A percentile compares a stretch with the other conserved stretches of the same genome.
phyloP scores from a whole-genome alignment of 306 rosid genomes.

The Datisca glomerata region DNA sequence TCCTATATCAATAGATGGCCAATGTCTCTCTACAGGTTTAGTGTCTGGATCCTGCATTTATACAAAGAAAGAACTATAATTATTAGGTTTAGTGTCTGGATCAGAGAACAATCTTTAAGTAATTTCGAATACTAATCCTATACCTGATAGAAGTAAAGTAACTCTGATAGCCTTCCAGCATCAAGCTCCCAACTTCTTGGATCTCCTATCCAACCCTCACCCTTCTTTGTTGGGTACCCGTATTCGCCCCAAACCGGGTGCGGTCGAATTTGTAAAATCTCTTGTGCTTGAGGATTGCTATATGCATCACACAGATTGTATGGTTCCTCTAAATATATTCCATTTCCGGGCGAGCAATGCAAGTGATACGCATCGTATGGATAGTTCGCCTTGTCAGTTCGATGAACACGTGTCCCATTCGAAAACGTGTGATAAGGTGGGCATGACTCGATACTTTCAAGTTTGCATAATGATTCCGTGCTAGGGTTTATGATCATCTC shows the following conservation, averaged over 20 bases:
- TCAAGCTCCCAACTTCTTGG: conserved; percentile 57
- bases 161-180: conserved; percentile 50
- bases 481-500: conserved; percentile 71
- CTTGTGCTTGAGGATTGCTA: conserved; percentile 60
- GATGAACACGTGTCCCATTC: conserved; percentile 31
- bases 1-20: conserved; percentile 32
- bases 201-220: conserved; percentile 53
- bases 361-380: conserved; percentile 53
- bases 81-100: no score
- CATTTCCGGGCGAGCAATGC: conserved; percentile 43
- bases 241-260: conserved; percentile 52
- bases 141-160: conserved; percentile 55
- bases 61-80: background rate
- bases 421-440: conserved; percentile 53
- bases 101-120: no score
- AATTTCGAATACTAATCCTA: background rate
- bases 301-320: conserved; percentile 34
- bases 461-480: conserved; percentile 22
- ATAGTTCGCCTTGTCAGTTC: conserved; percentile 23
- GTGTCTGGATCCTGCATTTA: conserved; percentile 28
- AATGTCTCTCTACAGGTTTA: conserved; percentile 22
- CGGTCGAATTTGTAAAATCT: conserved; percentile 51
- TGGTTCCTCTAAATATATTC: conserved; percentile 28
- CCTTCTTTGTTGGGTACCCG: conserved; percentile 44
- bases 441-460: conserved; percentile 19